Base-by-base conservation (phyloP, 305 asterid genomes). In the Fraxinus albicans region DNA sequence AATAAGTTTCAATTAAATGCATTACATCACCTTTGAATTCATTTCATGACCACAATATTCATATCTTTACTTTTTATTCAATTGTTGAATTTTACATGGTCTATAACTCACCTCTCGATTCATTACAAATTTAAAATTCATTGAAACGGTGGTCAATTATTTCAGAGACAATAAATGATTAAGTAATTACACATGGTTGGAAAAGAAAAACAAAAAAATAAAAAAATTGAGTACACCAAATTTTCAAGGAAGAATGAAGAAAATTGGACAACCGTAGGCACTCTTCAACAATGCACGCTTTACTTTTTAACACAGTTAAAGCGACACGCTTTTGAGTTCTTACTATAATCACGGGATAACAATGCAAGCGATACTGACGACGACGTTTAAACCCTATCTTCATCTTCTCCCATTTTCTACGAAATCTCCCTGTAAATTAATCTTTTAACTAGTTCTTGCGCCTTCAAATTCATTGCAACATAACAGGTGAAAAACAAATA, bases 321-420 rank as follows among this genome's bases (percentile, higher is more conserved):
- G 53, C 17, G 53, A 42, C 60, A 15, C 23, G 65, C 23, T 53
- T 53, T 53, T 2, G 73, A 65, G 72, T 63, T 63, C 33, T 6
- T 23, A 8, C 0, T 2, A 0, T 4, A 53, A 4, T 17, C 65
- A n/a, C 25, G 65, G 21, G 65, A 53, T 17, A 4, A 50, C 21
- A 50, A 50, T 15, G 63, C 7, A 15, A 17, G 63, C 21, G 2
- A 50, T 53, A n/a, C 25, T 5, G 25, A 84, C 90, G 89, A 77
- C 90, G 80, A 0, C 89, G 88, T 80, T 77, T 67, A 31, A 83
- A 80, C 89, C 89, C 87, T 88, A 89, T 89, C 92, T 85, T 83
- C 88, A 67, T 67, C n/a, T 78, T 85, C 90, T 77, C 78, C 84
- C 75, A 21, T 50, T 70, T 55, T 80, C 85, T 73, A 77, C 40